Evolutionary conservation across 2,329 filamentous ascomycete species (phyloP).

Genomic region (Colletotrichum coccodes): DNA sequence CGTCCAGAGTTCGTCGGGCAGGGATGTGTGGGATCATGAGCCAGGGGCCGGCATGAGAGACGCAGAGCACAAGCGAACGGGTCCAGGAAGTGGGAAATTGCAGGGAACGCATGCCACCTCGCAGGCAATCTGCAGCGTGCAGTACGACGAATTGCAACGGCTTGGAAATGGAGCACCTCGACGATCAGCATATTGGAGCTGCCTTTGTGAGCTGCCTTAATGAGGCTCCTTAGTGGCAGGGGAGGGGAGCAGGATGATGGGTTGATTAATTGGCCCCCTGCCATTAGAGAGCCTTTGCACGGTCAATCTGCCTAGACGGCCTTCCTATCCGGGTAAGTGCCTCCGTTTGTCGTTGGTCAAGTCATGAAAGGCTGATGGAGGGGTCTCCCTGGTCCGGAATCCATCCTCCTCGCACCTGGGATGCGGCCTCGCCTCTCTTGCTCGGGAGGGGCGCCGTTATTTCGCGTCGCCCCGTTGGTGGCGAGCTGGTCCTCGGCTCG

Average conservation of each 20-base stretch:
- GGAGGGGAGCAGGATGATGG: not conserved
- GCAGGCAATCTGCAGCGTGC: not conserved
- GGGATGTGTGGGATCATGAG: slow-evolving; percentile 1
- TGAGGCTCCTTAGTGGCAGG: slow-evolving; percentile 18
- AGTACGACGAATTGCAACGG: not conserved
- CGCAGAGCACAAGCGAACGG: slow-evolving; percentile 1
- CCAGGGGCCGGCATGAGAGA: not conserved
- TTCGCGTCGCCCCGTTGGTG: not conserved
- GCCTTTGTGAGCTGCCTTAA: slow-evolving; percentile 26
- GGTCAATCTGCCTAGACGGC: slow-evolving; percentile 15
- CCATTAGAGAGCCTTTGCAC: not conserved
- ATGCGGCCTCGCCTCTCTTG: not conserved
- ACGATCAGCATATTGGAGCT: slow-evolving; percentile 11
- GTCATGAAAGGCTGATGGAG: not conserved
- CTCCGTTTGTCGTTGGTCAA: slow-evolving; percentile 24
- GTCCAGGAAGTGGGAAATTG: slow-evolving; percentile 19
- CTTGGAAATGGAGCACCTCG: not conserved
- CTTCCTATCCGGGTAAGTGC: slow-evolving; percentile 24
- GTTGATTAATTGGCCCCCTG: slow-evolving; percentile 9
- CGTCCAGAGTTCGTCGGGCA: not conserved
- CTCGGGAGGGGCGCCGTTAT: not conserved
- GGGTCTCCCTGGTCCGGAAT: not conserved
- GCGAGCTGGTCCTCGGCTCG: not conserved
- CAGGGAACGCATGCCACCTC: not conserved
- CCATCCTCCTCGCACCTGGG: not conserved